Conservation (phyloP, 768 basidiomycete genomes). For the Grammothele lineata region DNA sequence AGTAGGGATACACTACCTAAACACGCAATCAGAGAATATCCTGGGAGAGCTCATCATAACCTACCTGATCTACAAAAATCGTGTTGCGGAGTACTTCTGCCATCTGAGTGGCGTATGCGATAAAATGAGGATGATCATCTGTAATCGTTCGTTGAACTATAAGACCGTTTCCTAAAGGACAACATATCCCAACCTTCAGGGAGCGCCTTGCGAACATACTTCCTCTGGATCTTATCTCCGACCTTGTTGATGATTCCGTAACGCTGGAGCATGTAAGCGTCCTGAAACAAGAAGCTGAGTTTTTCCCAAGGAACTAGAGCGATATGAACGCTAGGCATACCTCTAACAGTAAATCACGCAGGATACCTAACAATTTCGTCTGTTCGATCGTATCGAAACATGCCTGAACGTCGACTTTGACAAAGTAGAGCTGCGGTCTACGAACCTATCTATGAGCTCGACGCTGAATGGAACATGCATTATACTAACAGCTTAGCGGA, state of each 20-base stretch:
- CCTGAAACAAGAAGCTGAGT: constrained; percentile 36
- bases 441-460: not conserved
- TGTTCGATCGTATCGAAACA: constrained; percentile 98
- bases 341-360: constrained; percentile 70
- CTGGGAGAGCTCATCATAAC: not conserved
- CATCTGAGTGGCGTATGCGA: constrained; percentile 62
- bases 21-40: no score
- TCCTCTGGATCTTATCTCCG: constrained; percentile 53
- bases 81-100: constrained; percentile 65
- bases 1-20: constrained; percentile 51
- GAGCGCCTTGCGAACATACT: constrained; percentile 55
- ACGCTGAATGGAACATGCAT: not conserved
- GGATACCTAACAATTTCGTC: constrained; percentile 71
- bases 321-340: constrained; percentile 30
- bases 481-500: constrained; percentile 49
- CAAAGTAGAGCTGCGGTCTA: constrained; percentile 90
- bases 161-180: not conserved
- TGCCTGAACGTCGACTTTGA: constrained; percentile 93
- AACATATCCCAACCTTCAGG: constrained; percentile 57
- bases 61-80: constrained; percentile 83
- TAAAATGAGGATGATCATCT: constrained; percentile 79
- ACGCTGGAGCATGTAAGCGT: constrained; percentile 65
- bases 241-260: constrained; percentile 63
- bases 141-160: not conserved
- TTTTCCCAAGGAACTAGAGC: not conserved